Evolutionary conservation across 495 filamentous ascomycete genomes (phyloP), one percentile per base, ranked within the genome.

Genomic region (Hypoxylon intermedium): DNA sequence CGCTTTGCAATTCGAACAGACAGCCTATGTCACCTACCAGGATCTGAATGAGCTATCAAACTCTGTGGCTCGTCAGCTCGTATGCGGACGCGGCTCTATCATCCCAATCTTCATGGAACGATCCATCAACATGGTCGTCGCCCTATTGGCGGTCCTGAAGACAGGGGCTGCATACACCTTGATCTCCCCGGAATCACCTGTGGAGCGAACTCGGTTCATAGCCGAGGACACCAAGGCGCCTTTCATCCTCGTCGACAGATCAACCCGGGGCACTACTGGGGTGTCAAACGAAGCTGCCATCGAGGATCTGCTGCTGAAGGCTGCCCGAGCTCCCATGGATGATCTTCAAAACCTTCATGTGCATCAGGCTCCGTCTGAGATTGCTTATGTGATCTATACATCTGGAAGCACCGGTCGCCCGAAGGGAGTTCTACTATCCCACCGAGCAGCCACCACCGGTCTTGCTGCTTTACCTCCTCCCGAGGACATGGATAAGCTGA

Each of bases 111-210:
- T 68, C 46, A 57, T 79, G 11, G 69, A 78, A 38, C 79, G 79
- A 55, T 78, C 75, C 9, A 64, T 63, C 30, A 69, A 69, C 71
- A 62, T 67, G 19, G 30, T 73, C n/a, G 68, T 78, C 13, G 58
- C 74, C 9, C 65, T 75, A 3, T 34, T 80, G n/a, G 77, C 67
- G 2, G 53, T 77, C 9, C 30, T 79, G 18, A 72, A 72, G 16
- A 67, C 77, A 6, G 77, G 77, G 16, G 74, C 60, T 6, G 71
- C 50, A 13, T 66, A 67, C 53, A 82, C 83, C n/a, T 78, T 78
- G 12, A 65, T 85, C 9, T 81, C 84, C 34, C 79, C 84, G 6
- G 73, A 72, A 2, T 82, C 85, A 56, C 83, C 84, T 23, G 70
- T 60, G 12, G 71, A 75, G 42, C 75, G 83, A 5, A 59, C 82